Evolutionary conservation across 2,329 filamentous ascomycete species (phyloP), one percentile per base, ranked within the genome.

Genomic region (Alternaria sp.): DNA sequence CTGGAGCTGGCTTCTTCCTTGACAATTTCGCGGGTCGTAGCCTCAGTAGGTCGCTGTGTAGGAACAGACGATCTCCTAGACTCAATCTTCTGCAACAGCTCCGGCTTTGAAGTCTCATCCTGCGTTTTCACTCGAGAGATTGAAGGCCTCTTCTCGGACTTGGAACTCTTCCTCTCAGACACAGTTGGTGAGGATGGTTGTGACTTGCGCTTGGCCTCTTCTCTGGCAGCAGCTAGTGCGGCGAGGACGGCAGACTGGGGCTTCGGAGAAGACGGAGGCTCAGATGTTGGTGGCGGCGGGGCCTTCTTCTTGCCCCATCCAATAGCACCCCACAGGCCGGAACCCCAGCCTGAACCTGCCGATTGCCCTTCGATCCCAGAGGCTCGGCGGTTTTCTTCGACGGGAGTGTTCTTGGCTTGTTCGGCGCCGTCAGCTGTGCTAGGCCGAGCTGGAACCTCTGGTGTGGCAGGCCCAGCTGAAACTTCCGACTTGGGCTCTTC

Each of bases 291-390:
- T 4, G 67, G 66, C 9, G 63, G 55, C 9, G 63, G 52, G 9
- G 65, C 23, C 58, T 69, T 73, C 67, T 74, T 77, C 66, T 71
- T 73, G 11, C 77, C 75, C 75, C 74, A 78, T 3, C 77, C 74
- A 52, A 78, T 67, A 2, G 74, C 73, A 46, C 76, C 74, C 67
- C 68, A 71, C 19, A 79, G 59, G 28, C 70, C 67, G 3, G 65
- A 63, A 13, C 73, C 72, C 72, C 73, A 77, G 4, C 70, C 68
- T 40, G 71, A 72, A 11, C 66, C 50, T 9, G 63, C 51, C 12
- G 57, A 15, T 13, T 62, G 61, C 9, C 59, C 49, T 58, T 70
- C 65, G 32, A 57, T 54, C 13, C 59, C 54, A 23, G 62, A 44
- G 5, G 55, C 51, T 25, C 55, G 50, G 23, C 60, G 61, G 23